Conservation (phyloP, 495 filamentous ascomycete species). For the Patellaria atrata region DNA sequence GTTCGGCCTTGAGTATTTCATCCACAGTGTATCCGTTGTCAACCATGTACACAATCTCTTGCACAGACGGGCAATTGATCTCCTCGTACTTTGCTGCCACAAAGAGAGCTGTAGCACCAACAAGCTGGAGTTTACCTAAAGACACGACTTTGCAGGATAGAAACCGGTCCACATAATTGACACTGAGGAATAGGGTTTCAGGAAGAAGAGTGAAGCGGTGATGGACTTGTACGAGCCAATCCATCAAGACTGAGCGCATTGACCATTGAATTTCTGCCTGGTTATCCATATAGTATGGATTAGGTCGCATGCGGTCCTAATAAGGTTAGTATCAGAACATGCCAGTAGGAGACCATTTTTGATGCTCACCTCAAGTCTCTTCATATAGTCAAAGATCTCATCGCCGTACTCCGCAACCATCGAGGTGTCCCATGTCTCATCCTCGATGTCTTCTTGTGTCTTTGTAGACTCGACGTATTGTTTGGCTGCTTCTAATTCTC, state of each 20-base stretch:
- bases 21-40: slow-evolving; percentile 77
- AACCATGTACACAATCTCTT: slow-evolving; percentile 97
- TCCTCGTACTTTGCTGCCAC: slow-evolving; percentile 97
- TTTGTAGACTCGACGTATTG: slow-evolving; percentile 46
- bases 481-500: slow-evolving; percentile 58
- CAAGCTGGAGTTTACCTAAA: slow-evolving; percentile 84
- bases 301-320: slow-evolving; percentile 67
- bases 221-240: slow-evolving; percentile 96
- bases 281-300: slow-evolving; percentile 87
- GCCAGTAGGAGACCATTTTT: background rate
- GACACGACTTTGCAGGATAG: slow-evolving; percentile 90
- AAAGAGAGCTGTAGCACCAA: slow-evolving; percentile 90
- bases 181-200: slow-evolving; percentile 83
- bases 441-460: slow-evolving; percentile 54
- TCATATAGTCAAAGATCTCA: slow-evolving; percentile 90
- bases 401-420: slow-evolving; percentile 96
- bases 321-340: background rate
- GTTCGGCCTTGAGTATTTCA: slow-evolving; percentile 92
- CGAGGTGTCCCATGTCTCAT: slow-evolving; percentile 85
- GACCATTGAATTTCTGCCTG: slow-evolving; percentile 98
- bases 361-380: slow-evolving; percentile 64
- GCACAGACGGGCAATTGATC: slow-evolving; percentile 86
- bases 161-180: slow-evolving; percentile 96
- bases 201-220: slow-evolving; percentile 78
- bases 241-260: slow-evolving; percentile 94